Evolutionary conservation across 2,329 filamentous ascomycete genomes (phyloP).

Genomic region (Periconia sp.): DNA sequence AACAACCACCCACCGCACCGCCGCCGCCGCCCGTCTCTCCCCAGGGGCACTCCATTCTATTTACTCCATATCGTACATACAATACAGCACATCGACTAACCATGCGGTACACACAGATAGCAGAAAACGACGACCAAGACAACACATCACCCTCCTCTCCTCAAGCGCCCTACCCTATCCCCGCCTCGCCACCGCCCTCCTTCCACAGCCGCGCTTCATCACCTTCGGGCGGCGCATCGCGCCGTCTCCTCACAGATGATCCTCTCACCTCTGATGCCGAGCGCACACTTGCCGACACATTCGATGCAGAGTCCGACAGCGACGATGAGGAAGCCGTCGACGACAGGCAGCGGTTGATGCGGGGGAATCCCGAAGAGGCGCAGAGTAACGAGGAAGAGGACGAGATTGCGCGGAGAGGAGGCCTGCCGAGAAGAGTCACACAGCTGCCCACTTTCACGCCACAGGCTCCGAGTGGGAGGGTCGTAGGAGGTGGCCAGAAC

Average conservation of each 20-base stretch:
- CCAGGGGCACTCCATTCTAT: background rate
- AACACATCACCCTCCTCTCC: conserved; percentile 28
- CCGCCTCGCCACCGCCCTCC: conserved; percentile 66
- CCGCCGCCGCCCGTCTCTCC: background rate
- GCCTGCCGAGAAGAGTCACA: conserved; percentile 53
- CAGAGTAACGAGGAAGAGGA: conserved; percentile 13
- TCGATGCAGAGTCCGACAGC: conserved; percentile 73
- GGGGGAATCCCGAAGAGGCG: conserved; percentile 54
- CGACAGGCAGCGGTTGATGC: conserved; percentile 84
- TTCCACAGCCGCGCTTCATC: conserved; percentile 86
- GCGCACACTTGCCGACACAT: conserved; percentile 86
- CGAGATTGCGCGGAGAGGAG: conserved; percentile 29
- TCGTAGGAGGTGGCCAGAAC: conserved; percentile 72
- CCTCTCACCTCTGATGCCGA: conserved; percentile 63
- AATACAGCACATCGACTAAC: conserved; percentile 16
- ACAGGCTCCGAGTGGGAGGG: conserved; percentile 48
- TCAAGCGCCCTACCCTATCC: conserved; percentile 41
- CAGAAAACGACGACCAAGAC: conserved; percentile 48
- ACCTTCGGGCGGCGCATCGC: conserved; percentile 52
- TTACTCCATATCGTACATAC: background rate
- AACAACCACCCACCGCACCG: background rate
- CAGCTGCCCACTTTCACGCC: conserved; percentile 55
- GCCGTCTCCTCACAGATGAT: conserved; percentile 56
- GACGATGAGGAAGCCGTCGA: conserved; percentile 72
- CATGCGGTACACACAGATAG: conserved; percentile 36